Base-by-base conservation (phyloP, 331 rosid genomes). In the Prunus yedoensis region DNA sequence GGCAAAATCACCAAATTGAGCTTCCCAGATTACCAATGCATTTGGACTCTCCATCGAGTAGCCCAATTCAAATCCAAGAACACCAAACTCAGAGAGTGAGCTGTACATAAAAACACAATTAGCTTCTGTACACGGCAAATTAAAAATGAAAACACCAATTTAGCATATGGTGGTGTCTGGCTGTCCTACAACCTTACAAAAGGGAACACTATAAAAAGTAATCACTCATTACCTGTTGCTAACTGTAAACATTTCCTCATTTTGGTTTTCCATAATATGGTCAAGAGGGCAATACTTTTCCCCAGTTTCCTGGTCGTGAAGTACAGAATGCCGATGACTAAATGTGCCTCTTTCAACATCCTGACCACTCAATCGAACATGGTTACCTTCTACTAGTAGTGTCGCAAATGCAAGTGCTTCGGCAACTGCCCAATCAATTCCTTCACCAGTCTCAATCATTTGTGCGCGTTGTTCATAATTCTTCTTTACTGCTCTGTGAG, bases 301-400 rank as follows among this genome's bases (percentile, higher is more conserved):
- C 68, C 99, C 99, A 0, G 91, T 92, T 81, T 84, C 91, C 80
- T 95, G 99, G 87, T 92, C 97, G 50, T 95, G 99, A 76, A 92
- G 72, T 69, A 92, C 94, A 69, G 99, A 18, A 83, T 95, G 99
- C 30, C 99, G 92, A 79, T 92, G 97, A 82, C 94, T 92, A 78
- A 95, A 95, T 70, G 99, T 95, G 53, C 97, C 99, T 82, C 99
- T 87, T 86, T 95, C 99, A 68, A 92, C 99, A 78, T 92, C 99
- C 89, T 95, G 97, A 60, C 99, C 99, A 76, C 99, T 95, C 85
- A 88, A 74, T 71, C 99, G 88, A 72, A 95, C 97, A 73, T 95
- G 99, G 82, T 92, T 95, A 68, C 99, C 97, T 90, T 95, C 99
- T 73, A 88, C 89, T 9, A 95, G 74, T 81, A 95, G 84, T 56